phyloP scores from a whole-genome alignment of 495 filamentous ascomycete genomes.

The Penicillium tannophilum region DNA sequence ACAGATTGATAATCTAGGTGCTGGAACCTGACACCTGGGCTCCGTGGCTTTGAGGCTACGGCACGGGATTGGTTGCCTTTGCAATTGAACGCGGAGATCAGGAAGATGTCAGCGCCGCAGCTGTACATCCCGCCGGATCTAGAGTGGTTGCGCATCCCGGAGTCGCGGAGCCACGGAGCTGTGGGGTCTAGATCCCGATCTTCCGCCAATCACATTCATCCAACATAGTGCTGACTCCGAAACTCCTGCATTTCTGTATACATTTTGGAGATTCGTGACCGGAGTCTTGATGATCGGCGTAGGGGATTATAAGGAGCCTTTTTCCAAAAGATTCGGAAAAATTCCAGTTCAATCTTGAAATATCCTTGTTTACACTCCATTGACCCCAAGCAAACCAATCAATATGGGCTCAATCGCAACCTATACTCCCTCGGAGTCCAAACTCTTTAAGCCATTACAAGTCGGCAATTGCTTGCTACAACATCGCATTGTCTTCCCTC shows the following conservation, averaged over 20 bases:
- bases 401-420: slow-evolving; percentile 7
- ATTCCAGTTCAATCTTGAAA: background rate
- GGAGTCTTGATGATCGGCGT: too few species aligned
- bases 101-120: background rate
- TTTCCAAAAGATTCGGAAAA: background rate
- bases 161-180: slow-evolving; percentile 4
- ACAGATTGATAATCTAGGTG: background rate
- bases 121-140: background rate
- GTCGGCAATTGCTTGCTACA: slow-evolving; percentile 3
- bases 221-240: background rate
- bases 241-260: slow-evolving; percentile 1
- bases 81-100: background rate
- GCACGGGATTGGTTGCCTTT: background rate
- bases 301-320: too few species aligned
- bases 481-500: slow-evolving; percentile 4
- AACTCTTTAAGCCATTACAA: slow-evolving; percentile 9
- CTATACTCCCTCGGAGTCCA: slow-evolving; percentile 4
- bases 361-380: background rate
- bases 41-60: background rate
- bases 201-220: too few species aligned
- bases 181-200: background rate
- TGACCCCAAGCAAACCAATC: background rate
- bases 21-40: background rate
- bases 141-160: too few species aligned
- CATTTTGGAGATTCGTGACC: too few species aligned